Base-by-base conservation (phyloP, 352 stramenopile species). In the Globisporangium nodosum region DNA sequence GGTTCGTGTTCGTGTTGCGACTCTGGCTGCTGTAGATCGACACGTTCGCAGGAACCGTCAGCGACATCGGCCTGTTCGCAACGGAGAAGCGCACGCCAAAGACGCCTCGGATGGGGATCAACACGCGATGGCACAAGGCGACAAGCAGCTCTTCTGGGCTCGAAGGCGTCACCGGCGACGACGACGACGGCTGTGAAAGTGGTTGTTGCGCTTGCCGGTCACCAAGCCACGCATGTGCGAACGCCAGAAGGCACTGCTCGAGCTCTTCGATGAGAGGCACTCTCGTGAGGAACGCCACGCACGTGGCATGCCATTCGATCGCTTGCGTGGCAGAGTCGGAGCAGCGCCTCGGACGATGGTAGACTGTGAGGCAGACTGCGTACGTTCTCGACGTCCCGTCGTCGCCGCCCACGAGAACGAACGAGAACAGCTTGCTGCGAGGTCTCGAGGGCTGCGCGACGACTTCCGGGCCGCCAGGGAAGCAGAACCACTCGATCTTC, bases 401-500 rank as follows among this genome's bases (percentile, higher is more conserved):
- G n/a, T 75, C 48, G 18, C 83, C 83, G 53, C 85, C 83, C 5
- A 92, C 79, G 13, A 95, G 63, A 0, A 92, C 74, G 48, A 93
- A 95, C 16, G 83, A 90, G 62, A 92, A 93, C 3, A 88, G 12
- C 48, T 83, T 85, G 18, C 71, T 78, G 18, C 58, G 58, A 0
- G 85, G 85, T 13, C 79, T 62, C 20, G 71, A 39, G 12, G 54
- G 37, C 63, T 88, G 74, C 13, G 64, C 61, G 5, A 89, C 54
- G 27, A 86, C 65, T 66, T 95, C 80, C 0, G 76, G 70, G 7
- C 85, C 85, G 24, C 69, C 70, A 1, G 85, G 84, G 48, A 93
- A 93, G 56, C 85, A 95, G 63, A 95, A 95, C 85, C 85, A 95
- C 63, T 95, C 85, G 51, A 95, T 85, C 66, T 95, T 95, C 1